These are phyloP conservation scores for Sporothrix humicola DNA, from an alignment of 2,329 filamentous ascomycete genomes.

Conservation along the genomic window DNA sequence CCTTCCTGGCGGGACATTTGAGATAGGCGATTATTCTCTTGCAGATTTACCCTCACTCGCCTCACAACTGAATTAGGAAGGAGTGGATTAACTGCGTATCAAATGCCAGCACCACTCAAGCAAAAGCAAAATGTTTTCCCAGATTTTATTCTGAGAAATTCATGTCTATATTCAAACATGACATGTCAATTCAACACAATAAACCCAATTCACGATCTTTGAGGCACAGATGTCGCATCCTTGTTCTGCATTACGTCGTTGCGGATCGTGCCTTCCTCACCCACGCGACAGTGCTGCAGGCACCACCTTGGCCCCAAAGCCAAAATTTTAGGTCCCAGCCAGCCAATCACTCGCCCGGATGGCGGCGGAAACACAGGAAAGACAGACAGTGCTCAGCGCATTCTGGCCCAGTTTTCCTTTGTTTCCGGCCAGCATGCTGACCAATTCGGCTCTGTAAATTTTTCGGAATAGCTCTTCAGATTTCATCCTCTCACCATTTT, in stretches of 20 bases:
- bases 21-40: slow-evolving; percentile 19
- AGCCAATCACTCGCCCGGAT: slow-evolving; percentile 29
- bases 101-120: too few species aligned
- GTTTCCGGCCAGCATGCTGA: slow-evolving; percentile 22
- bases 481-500: slow-evolving; percentile 2
- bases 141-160: too few species aligned
- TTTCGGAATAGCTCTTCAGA: slow-evolving; percentile 27
- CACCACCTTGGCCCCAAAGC: not conserved
- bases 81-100: not conserved
- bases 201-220: not conserved
- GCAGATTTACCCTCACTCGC: too few species aligned
- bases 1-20: not conserved
- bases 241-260: not conserved
- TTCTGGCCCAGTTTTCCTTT: not conserved
- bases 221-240: not conserved
- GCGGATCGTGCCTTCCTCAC: not conserved
- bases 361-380: slow-evolving; percentile 19
- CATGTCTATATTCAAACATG: too few species aligned
- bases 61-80: not conserved
- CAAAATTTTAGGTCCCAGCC: not conserved
- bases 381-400: slow-evolving; percentile 4
- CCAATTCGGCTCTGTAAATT: slow-evolving; percentile 35
- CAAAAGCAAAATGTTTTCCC: too few species aligned
- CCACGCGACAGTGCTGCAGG: slow-evolving; percentile 12
- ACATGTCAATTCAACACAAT: not conserved